Evolutionary conservation across 139 green algal species (phyloP).

Genomic region (Eudorina sp.): DNA sequence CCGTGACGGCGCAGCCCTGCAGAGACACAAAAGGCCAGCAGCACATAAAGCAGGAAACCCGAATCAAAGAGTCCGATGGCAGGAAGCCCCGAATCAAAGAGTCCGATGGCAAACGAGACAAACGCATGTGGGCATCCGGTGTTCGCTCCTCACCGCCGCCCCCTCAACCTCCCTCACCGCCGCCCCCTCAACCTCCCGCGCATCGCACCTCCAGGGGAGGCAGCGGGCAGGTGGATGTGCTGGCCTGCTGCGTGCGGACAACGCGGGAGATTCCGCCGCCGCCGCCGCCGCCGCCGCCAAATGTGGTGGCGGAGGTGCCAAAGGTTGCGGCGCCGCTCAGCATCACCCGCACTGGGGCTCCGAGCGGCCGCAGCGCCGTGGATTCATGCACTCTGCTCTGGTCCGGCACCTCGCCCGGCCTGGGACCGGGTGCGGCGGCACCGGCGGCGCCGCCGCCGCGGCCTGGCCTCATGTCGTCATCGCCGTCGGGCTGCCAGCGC

Average conservation of each 20-base stretch:
- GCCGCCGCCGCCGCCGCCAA: neutral
- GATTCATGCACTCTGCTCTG: neutral
- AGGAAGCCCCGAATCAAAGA: no score
- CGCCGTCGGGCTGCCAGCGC: neutral
- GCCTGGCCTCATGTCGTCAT: neutral
- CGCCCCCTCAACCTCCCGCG: neutral
- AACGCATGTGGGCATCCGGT: no score
- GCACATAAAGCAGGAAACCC: no score
- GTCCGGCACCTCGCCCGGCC: neutral
- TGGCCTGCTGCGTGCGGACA: no score
- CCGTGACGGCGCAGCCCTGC: neutral
- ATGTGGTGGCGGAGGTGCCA: neutral
- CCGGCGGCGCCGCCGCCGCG: neutral
- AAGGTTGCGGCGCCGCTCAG: neutral
- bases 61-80: no score
- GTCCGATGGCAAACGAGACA: no score
- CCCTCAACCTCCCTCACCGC: no score
- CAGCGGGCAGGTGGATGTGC: slow-evolving; percentile 14
- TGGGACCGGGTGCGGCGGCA: neutral
- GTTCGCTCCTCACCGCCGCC: no score
- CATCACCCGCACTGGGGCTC: neutral
- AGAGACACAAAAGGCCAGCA: neutral
- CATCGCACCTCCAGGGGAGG: neutral
- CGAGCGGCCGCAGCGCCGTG: slow-evolving; percentile 3
- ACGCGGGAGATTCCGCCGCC: neutral